A percentile compares a stretch with the other conserved stretches of the same genome.
These are phyloP conservation scores for Fusarium clavum DNA, from an alignment of 2,329 filamentous ascomycete species.

Conservation along the genomic window DNA sequence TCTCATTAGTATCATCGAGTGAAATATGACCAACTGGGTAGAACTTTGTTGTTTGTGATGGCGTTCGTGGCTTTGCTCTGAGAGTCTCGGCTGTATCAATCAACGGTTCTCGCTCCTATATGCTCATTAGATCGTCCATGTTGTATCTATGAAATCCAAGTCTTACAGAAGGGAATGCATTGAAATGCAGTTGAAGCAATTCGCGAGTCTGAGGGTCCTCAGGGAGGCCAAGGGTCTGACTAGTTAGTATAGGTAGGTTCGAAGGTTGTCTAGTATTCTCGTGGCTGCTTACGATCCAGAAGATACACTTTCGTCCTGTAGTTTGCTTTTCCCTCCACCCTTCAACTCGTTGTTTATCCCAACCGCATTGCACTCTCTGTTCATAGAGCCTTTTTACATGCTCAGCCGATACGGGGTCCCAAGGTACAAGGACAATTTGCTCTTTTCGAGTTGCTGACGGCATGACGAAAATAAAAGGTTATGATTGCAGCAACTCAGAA, in stretches of 20 bases:
- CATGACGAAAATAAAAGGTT: background rate
- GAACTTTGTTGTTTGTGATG: conserved; percentile 23
- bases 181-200: conserved; percentile 27
- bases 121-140: background rate
- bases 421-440: conserved; percentile 37
- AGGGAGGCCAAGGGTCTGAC: too few relatives aligned
- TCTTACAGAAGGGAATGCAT: conserved; percentile 29
- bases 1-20: conserved; percentile 36
- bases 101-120: conserved; percentile 29
- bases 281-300: conserved; percentile 40
- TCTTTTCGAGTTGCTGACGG: conserved; percentile 3
- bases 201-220: background rate
- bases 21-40: conserved; percentile 45
- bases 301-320: conserved; percentile 39
- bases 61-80: conserved; percentile 25
- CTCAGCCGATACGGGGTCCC: conserved; percentile 37
- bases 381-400: conserved; percentile 26
- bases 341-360: conserved; percentile 34
- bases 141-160: fast-evolving
- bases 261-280: too few relatives aligned
- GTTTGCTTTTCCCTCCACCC: conserved; percentile 35
- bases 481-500: fast-evolving
- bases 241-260: too few relatives aligned
- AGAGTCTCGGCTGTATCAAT: conserved; percentile 34
- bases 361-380: conserved; percentile 41